Evolutionary conservation across 345 rosid species (phyloP), one percentile per base, ranked within the genome.

Genomic region (Ricinus communis): DNA sequence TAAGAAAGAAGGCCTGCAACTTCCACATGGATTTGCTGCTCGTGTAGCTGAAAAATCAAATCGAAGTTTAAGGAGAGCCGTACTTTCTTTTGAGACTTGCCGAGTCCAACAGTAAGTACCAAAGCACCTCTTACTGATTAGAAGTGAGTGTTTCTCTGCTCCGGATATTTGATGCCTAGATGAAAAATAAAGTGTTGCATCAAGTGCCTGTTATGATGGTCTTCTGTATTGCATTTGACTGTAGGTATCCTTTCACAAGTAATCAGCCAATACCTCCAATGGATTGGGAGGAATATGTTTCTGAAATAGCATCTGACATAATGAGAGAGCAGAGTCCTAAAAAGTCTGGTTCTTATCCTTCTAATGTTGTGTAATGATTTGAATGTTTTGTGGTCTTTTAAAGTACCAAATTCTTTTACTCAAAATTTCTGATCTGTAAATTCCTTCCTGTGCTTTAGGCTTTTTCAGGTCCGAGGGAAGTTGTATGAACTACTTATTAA

Each of bases 301-400:
- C 86, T 78, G 93, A 90, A 85, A 82, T 95, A 76, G 87, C 96
- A 70, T 84, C 93, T 5, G 98, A 91, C 73, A 81, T 90, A 72
- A 87, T 95, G 97, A 85, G 80, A 87, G 99, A 95, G 84, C 97
- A 95, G 76, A 95, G 97, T 74, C 98, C 97, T 62, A 93, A 89
- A 83, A 87, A 87, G 97, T 93, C 38, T 40, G 53, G 28, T 62
- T 30, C 72, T 45, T 36, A 40, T 43, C 5, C 22, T 43, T 65
- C 24, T 16, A 47, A 62, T 69, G 14, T 57, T 63, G 7, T 59
- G 1, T 52, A n/a, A 40, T 76, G 19, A 18, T 6, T 36, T 24
- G 58, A 28, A 8, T 45, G 24, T 14, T 38, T 11, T 11, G 16
- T 43, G 31, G 36, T 38, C 18, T 54, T 49, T 43, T n/a, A 36